Base-by-base conservation (phyloP, 768 basidiomycete species). In the Gymnopilus junonius region DNA sequence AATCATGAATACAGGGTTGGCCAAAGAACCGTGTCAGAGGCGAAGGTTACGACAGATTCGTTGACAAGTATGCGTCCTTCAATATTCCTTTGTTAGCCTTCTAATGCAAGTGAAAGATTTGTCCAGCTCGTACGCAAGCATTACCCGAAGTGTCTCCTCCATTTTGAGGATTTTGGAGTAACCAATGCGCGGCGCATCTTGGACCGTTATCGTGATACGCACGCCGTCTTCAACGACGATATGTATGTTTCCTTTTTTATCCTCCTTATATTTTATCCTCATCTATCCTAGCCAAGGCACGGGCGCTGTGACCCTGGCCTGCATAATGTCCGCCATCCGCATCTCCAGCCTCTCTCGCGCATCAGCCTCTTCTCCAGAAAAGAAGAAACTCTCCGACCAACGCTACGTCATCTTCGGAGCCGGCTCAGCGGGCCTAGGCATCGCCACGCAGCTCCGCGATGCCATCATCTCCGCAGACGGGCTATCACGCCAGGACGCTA, bases 81-180 rank as follows among this genome's bases (percentile, higher is more conserved):
- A 48, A 14, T 1, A 60, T 25, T 46, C 54, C 5, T 10, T 53
- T 11, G 11, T 31, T 12, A 12, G 34, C 29, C 29, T 51, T 20
- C 21, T 20, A 42, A 21, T 27, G 5, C 23, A n/a, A 15, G 14
- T 45, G 17, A n/a, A 31, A 90, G 89, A 67, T 92, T 95, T 68
- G 86, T 94, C 3, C 88, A 89, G 65, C 80, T 94, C 11, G 87
- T 94, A 7, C 82, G 87, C 48, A 93, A 93, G 71, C 74, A 93
- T 70, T 82, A 85, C 65, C 89, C 90, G 0, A 77, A 82, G 25
- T 79, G 82, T 70, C 80, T 94, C 3, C 76, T 92, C 3, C 93
- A 96, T 71, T 94, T 95, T 59, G 93, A 95, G 71, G 93, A 95
- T 69, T 94, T 94, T 64, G 92, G 92, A 3, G 87, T 91, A 2